Conservation (phyloP, 805 yeast genomes). For the Naumovozyma baii region DNA sequence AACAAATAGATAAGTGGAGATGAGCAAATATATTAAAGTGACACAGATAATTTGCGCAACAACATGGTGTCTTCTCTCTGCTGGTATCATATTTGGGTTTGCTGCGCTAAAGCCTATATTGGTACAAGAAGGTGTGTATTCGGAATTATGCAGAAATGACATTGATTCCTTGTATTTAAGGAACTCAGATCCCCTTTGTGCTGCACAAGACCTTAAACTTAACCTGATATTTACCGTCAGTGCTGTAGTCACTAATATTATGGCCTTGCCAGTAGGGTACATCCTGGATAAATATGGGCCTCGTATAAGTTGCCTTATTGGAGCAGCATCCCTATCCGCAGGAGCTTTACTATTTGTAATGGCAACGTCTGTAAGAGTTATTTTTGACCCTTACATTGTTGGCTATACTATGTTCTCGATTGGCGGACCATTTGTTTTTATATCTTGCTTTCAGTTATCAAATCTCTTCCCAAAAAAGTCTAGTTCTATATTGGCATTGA, state of each 20-base stretch:
- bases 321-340: constrained; percentile 46
- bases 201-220: constrained; percentile 71
- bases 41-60: constrained; percentile 66
- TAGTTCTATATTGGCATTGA: constrained; percentile 68
- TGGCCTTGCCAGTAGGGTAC: constrained; percentile 74
- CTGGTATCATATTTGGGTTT: constrained; percentile 91
- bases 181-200: constrained; percentile 36
- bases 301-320: constrained; percentile 63
- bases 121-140: constrained; percentile 67
- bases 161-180: not conserved
- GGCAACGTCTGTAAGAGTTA: constrained; percentile 3
- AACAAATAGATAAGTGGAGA: not conserved
- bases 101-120: constrained; percentile 87
- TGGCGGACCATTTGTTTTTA: constrained; percentile 91
- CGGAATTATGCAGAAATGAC: constrained; percentile 45
- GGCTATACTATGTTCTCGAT: constrained; percentile 75
- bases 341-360: constrained; percentile 39
- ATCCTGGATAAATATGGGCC: constrained; percentile 78
- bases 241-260: constrained; percentile 76
- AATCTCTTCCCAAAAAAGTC: constrained; percentile 76
- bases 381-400: constrained; percentile 53
- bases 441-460: constrained; percentile 82
- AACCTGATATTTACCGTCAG: constrained; percentile 79
- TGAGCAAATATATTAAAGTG: not conserved
- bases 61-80: constrained; percentile 80